These are phyloP conservation scores for Saccharomycopsis capsularis DNA, from an alignment of 805 yeast genomes.

Conservation along the genomic window DNA sequence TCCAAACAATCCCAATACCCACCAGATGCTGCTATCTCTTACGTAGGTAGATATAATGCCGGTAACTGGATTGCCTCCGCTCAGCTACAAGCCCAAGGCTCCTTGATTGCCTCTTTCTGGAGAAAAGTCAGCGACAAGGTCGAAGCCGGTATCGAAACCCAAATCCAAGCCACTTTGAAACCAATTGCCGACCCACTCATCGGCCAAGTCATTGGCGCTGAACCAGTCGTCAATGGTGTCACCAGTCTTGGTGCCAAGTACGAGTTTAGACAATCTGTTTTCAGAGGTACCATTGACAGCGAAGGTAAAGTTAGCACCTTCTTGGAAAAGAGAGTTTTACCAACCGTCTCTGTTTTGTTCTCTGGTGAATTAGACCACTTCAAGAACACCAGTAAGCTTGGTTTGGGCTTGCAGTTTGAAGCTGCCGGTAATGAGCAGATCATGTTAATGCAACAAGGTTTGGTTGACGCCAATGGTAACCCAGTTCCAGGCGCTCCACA, in stretches of 20 bases:
- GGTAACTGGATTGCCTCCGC: conserved; percentile 92
- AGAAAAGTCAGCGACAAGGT: conserved; percentile 87
- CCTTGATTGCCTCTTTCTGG: conserved; percentile 85
- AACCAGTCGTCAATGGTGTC: conserved; percentile 81
- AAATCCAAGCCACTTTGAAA: conserved; percentile 65
- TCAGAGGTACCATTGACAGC: conserved; percentile 91
- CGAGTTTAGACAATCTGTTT: conserved; percentile 92
- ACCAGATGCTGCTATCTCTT: conserved; percentile 86
- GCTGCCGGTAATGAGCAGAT: conserved; percentile 55
- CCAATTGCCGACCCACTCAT: conserved; percentile 70
- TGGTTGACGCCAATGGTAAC: conserved; percentile 76
- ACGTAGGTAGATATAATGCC: conserved; percentile 82
- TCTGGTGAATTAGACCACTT: conserved; percentile 89
- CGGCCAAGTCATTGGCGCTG: conserved; percentile 75
- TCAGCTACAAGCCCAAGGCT: conserved; percentile 89
- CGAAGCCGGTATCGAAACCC: conserved; percentile 91
- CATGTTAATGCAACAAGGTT: conserved; percentile 69
- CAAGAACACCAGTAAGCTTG: conserved; percentile 71
- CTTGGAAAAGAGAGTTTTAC: conserved; percentile 88
- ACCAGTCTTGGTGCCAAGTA: conserved; percentile 96
- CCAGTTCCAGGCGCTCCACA: conserved; percentile 45
- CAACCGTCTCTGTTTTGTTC: conserved; percentile 82
- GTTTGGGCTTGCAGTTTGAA: conserved; percentile 93
- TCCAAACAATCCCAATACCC: conserved; percentile 65
- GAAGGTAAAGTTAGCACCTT: conserved; percentile 85